Percentiles rank a stretch among this genome's conserved stretches.
Evolutionary conservation across 192 early-diverging fungal genomes (phyloP).

Genomic region (Borealophlyctis nickersoniae): DNA sequence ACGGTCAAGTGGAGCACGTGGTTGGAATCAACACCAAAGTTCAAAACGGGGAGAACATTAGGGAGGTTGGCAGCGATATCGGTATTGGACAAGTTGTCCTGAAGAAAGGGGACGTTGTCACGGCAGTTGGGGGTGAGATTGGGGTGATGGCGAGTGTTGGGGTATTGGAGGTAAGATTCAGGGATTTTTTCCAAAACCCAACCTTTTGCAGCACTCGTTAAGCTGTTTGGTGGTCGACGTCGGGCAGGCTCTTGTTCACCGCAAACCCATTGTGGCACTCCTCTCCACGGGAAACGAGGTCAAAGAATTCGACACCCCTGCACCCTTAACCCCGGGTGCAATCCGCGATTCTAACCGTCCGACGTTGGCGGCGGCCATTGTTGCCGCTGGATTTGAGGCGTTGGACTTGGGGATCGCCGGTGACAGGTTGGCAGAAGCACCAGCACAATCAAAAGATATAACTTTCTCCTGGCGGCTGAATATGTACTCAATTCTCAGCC

Average conservation of each 20-base stretch:
- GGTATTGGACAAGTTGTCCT: conserved; percentile 59
- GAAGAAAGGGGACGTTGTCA: conserved; percentile 52
- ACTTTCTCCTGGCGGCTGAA: not conserved
- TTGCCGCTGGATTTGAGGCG: conserved; percentile 55
- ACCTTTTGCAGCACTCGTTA: not conserved
- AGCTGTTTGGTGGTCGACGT: conserved; percentile 2
- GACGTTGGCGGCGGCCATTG: conserved; percentile 64
- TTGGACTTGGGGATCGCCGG: conserved; percentile 72
- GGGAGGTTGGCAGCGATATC: conserved; percentile 78
- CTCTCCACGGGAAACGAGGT: conserved; percentile 92
- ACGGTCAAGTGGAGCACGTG: conserved; percentile 56
- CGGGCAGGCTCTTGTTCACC: conserved; percentile 6
- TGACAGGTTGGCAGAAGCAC: conserved; percentile 50
- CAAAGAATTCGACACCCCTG: conserved; percentile 41
- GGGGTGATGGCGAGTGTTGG: conserved; percentile 82
- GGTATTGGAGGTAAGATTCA: conserved; percentile 52
- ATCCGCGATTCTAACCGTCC: conserved; percentile 88
- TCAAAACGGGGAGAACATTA: conserved; percentile 61
- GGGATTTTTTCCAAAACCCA: conserved; percentile 12
- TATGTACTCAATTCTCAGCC: conserved; percentile 11
- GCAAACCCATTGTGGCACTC: conserved; percentile 68
- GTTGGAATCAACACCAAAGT: conserved; percentile 46
- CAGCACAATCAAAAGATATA: not conserved
- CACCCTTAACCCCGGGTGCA: conserved; percentile 48
- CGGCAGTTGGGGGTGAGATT: conserved; percentile 73